Evolutionary conservation across 2,329 filamentous ascomycete species (phyloP), one percentile per base, ranked within the genome.

Genomic region (Beauveria sp.): DNA sequence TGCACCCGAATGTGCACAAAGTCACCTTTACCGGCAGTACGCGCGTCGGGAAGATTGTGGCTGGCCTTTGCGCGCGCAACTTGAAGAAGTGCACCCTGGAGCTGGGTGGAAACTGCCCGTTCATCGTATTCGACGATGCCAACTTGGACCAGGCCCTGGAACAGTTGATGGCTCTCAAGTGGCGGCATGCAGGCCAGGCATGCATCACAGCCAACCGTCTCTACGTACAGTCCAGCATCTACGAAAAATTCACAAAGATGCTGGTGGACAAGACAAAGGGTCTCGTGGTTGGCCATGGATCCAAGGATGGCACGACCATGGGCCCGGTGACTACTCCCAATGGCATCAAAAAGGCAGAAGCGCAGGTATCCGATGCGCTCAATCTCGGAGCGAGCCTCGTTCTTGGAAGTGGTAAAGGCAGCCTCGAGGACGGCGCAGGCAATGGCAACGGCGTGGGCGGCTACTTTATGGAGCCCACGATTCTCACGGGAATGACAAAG

Each of bases 21-120:
- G 79, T 93, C 60, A 89, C 87, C 61, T 95, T 93, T 67, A 93
- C 90, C 0, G 90, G 90, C 20, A 86, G 84, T 67, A 90, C 89
- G 0, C 74, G 77, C 0, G 84, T 92, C 0, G 90, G 90, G 4
- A 82, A 84, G 45, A 86, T 88, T 64, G 80, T 92, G 46, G 84
- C 86, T 1, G 72, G 77, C 2, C 78, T 79, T 1, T 85, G 85
- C 6, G 86, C 85, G 4, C 80, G 81, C 65, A 78, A 85, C 61
- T 75, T 90, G 40, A 91, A 91, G 73, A 87, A 86, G 0, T 78
- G 84, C 3, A 75, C 89, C 0, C 79, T 91, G 68, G 88, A 91
- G 69, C 77, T 91, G 0, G 88, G 88, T 0, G 88, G 88, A 0
- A 91, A 91, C 69, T 85, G 85, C 1, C 82, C 81, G 1, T 82